Evolutionary conservation across 192 early-diverging fungal species (phyloP).

Genomic region (Podila epicladia): DNA sequence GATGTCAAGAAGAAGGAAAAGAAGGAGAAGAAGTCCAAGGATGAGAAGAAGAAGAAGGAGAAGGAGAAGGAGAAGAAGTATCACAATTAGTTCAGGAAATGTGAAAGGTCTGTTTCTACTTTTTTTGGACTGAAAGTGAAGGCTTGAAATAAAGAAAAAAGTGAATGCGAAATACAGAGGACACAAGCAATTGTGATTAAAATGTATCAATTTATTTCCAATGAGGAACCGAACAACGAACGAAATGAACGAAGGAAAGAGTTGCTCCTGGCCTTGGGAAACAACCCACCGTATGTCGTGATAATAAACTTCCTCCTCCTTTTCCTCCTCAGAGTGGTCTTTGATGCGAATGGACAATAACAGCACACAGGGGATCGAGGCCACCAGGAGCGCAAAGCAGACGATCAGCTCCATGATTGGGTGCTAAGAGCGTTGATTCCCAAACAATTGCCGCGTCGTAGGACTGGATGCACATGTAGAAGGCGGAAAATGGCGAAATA

Average conservation of each 20-base stretch:
- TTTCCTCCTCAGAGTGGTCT: slow-evolving; percentile 18
- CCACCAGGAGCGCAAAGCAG: slow-evolving; percentile 35
- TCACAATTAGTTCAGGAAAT: too few relatives aligned
- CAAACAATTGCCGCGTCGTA: slow-evolving; percentile 73
- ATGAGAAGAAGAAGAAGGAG: not conserved
- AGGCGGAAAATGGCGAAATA: slow-evolving; percentile 78
- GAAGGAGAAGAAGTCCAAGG: not conserved
- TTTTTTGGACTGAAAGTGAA: too few relatives aligned
- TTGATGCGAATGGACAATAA: slow-evolving; percentile 35
- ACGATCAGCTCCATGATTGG: slow-evolving; percentile 43
- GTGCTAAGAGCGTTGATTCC: slow-evolving; percentile 64
- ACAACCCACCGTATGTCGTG: slow-evolving; percentile 1
- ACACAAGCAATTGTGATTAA: too few relatives aligned
- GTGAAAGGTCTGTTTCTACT: too few relatives aligned
- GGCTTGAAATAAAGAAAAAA: too few relatives aligned
- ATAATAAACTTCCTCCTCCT: not conserved
- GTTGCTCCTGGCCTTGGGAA: not conserved
- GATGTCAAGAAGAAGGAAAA: not conserved
- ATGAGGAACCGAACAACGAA: too few relatives aligned
- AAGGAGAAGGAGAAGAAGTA: too few relatives aligned
- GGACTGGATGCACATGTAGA: slow-evolving; percentile 92
- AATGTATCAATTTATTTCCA: too few relatives aligned
- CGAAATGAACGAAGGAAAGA: too few relatives aligned
- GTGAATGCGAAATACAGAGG: too few relatives aligned
- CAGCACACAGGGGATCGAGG: slow-evolving; percentile 34